Percentiles rank a stretch among this genome's conserved stretches.
Evolutionary conservation across 371 early-diverging fungal genomes (phyloP).

Genomic region (Dichotomocladium elegans): DNA sequence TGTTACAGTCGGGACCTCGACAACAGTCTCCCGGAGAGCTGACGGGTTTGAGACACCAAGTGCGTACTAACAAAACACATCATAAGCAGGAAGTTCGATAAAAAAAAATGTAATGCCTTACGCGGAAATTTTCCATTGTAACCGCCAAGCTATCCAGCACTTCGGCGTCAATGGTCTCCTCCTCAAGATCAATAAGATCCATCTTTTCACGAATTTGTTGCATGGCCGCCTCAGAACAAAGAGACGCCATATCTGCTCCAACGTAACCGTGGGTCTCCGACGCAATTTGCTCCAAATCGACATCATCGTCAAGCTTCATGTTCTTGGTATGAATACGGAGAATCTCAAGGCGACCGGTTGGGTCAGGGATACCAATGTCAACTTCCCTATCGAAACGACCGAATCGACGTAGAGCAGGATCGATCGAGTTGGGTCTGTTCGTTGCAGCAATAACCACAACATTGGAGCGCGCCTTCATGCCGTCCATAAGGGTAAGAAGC

Average conservation of each 20-base stretch:
- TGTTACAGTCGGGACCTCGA: slow-evolving; percentile 97
- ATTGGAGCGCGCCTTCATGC: slow-evolving; percentile 97
- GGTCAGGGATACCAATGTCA: slow-evolving; percentile 99
- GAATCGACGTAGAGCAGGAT: slow-evolving; percentile 99
- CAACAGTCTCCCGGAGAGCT: slow-evolving; percentile 99
- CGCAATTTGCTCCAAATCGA: slow-evolving; percentile 98
- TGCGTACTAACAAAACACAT: slow-evolving; percentile 58
- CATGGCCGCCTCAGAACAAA: slow-evolving; percentile 99
- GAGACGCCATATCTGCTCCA: slow-evolving; percentile 98
- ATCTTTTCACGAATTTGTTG: slow-evolving; percentile 99
- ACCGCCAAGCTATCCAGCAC: slow-evolving; percentile 97
- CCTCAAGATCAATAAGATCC: slow-evolving; percentile 98
- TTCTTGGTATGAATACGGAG: slow-evolving; percentile 99
- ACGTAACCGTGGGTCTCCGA: slow-evolving; percentile 99
- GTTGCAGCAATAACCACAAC: slow-evolving; percentile 98
- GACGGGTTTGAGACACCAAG: slow-evolving; percentile 98
- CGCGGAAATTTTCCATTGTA: slow-evolving; percentile 98
- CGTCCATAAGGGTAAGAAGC: slow-evolving; percentile 99
- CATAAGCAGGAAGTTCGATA: no score
- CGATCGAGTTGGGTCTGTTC: slow-evolving; percentile 99
- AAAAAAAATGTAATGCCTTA: slow-evolving; percentile 11
- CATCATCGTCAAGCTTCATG: slow-evolving; percentile 97
- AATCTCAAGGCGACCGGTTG: slow-evolving; percentile 98
- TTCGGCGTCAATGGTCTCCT: slow-evolving; percentile 98
- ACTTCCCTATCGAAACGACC: slow-evolving; percentile 99